Conservation (phyloP, 106 monocot genomes). For the Platanthera zijinensis region DNA sequence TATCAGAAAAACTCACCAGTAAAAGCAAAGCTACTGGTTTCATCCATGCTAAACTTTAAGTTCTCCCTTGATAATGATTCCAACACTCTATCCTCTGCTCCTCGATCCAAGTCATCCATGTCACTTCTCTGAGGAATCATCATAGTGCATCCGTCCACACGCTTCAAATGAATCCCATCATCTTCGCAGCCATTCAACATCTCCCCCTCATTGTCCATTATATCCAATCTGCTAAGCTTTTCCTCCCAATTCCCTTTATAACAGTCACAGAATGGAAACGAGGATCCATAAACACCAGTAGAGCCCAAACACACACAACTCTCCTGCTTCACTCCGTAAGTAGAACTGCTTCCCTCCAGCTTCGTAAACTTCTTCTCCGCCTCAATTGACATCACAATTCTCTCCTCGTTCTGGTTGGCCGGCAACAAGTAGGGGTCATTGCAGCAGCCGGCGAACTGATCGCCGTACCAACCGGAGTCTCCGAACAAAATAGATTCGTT, state of each 20-base stretch:
- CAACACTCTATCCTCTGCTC: constrained; percentile 8
- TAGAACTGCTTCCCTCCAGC: constrained; percentile 8
- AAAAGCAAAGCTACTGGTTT: constrained; percentile 8
- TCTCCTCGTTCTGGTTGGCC: constrained; percentile 38
- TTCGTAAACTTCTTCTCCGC: constrained; percentile 19
- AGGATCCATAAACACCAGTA: constrained; percentile 24
- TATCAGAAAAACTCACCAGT: constrained; percentile 29
- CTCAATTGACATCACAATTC: constrained; percentile 40
- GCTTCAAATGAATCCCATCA: constrained; percentile 34
- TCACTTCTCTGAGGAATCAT: constrained; percentile 13
- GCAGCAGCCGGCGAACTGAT: constrained; percentile 23
- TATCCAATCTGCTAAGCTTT: constrained; percentile 8
- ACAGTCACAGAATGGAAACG: constrained; percentile 44
- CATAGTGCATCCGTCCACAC: constrained; percentile 5
- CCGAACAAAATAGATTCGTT: constrained; percentile 41
- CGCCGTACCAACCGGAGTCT: constrained; percentile 52
- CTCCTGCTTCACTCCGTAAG: constrained; percentile 11
- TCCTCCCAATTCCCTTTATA: constrained; percentile 18
- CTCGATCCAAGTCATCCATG: constrained; percentile 11
- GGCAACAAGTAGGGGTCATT: constrained; percentile 19
- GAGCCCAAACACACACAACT: constrained; percentile 9
- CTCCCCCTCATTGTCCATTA: constrained; percentile 52
- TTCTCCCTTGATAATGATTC: constrained; percentile 13
- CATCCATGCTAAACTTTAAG: constrained; percentile 11
- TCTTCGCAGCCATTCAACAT: constrained; percentile 37